phyloP scores from a whole-genome alignment of 257 asterid species.

The Thymus mandschuricus region DNA sequence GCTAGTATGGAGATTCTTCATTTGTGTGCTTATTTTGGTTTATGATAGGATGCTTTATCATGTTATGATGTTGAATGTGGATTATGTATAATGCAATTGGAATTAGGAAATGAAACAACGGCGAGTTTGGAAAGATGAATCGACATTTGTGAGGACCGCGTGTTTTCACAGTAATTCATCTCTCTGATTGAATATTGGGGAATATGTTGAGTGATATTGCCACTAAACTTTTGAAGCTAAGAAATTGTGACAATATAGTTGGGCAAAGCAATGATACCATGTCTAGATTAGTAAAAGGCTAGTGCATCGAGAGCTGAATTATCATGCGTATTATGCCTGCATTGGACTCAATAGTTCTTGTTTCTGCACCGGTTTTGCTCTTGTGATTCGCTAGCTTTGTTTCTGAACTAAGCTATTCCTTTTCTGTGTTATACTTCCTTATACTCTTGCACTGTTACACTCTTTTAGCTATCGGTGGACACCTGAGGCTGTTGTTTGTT shows the following conservation, averaged over 20 bases:
- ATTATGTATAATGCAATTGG: slow-evolving; percentile 12
- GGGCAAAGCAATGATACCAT: background rate
- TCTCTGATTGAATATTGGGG: background rate
- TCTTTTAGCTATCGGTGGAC: background rate
- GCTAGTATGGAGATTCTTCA: background rate
- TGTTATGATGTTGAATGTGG: slow-evolving; percentile 24
- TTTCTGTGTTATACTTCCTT: too few species aligned
- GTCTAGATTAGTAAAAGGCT: background rate
- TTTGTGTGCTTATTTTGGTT: background rate
- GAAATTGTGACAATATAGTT: background rate
- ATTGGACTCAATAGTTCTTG: background rate
- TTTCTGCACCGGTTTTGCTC: background rate
- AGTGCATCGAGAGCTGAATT: background rate
- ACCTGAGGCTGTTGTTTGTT: background rate
- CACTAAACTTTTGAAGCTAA: background rate
- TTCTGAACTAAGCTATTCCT: background rate
- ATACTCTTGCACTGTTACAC: background rate
- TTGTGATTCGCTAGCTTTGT: background rate
- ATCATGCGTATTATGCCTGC: slow-evolving; percentile 7
- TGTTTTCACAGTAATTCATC: background rate
- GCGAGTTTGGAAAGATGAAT: background rate
- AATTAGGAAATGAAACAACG: background rate
- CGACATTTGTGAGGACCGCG: background rate
- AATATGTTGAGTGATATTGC: background rate
- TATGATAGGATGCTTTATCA: slow-evolving; percentile 22